Percentiles rank a stretch among this genome's conserved stretches.
These are phyloP conservation scores for Colletotrichum navitas DNA, from an alignment of 2,329 filamentous ascomycete genomes.

Conservation along the genomic window DNA sequence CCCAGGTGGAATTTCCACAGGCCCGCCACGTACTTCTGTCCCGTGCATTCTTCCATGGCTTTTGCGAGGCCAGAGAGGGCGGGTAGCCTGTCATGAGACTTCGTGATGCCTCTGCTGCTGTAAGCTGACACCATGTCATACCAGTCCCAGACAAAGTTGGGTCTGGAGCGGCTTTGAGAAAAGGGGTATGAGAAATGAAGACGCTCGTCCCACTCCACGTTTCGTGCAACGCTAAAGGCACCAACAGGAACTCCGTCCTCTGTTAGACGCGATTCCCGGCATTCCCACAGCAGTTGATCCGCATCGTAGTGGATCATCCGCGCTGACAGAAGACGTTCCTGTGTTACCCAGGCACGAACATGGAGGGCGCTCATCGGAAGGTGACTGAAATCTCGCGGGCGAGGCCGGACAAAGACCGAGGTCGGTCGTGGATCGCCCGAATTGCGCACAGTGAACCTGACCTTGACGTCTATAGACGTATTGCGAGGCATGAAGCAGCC, in stretches of 20 bases:
- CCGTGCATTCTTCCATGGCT: constrained; percentile 5
- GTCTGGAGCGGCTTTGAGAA: background rate
- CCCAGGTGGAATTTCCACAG: background rate
- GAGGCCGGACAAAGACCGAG: background rate
- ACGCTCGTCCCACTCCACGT: background rate
- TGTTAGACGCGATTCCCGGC: constrained; percentile 9
- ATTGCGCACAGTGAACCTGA: background rate
- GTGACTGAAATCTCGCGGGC: constrained; percentile 1
- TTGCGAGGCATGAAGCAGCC: background rate
- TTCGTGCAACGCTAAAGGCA: background rate
- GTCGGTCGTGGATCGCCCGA: too few species aligned
- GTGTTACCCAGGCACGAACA: constrained; percentile 44
- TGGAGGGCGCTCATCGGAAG: constrained; percentile 28
- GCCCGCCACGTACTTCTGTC: background rate
- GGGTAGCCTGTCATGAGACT: background rate
- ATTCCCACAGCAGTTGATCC: constrained; percentile 44
- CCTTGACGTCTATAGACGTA: background rate
- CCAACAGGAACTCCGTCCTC: constrained; percentile 5
- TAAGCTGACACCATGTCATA: constrained; percentile 15
- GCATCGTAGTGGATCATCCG: constrained; percentile 42
- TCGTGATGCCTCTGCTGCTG: constrained; percentile 1
- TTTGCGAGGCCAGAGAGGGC: constrained; percentile 12
- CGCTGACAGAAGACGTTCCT: constrained; percentile 44
- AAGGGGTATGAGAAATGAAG: constrained; percentile 10
- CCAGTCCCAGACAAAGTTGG: constrained; percentile 14